These are phyloP conservation scores for Penicillium silybi DNA, from an alignment of 495 filamentous ascomycete species.

Conservation along the genomic window DNA sequence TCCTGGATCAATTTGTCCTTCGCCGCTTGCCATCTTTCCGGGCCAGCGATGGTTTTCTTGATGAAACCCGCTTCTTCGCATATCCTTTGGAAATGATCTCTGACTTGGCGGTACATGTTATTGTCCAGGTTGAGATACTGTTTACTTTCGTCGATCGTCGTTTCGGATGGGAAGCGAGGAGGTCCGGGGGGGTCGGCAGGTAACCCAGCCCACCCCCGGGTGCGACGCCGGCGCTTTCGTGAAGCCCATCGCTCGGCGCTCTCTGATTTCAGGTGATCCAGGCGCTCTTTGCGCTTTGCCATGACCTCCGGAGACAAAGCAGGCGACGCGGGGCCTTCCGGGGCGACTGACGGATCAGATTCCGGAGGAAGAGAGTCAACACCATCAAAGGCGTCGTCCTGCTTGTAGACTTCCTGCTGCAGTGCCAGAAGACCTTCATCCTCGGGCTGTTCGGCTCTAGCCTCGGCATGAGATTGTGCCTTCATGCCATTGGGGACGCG, in stretches of 20 bases:
- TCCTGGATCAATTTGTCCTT: slow-evolving; percentile 67
- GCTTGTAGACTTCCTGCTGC: slow-evolving; percentile 43
- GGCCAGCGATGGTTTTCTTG: slow-evolving; percentile 70
- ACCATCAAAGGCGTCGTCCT: slow-evolving; percentile 24
- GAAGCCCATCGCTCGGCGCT: slow-evolving; percentile 60
- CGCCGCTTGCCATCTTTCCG: slow-evolving; percentile 67
- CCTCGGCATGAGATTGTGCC: slow-evolving; percentile 24
- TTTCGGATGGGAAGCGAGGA: slow-evolving; percentile 77
- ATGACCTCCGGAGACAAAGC: slow-evolving; percentile 49
- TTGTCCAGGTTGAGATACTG: slow-evolving; percentile 62
- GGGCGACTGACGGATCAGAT: neutral
- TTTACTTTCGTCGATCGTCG: slow-evolving; percentile 76
- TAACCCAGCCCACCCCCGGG: slow-evolving; percentile 64
- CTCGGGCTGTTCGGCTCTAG: slow-evolving; percentile 25
- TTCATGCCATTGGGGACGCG: slow-evolving; percentile 58
- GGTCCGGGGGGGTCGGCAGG: slow-evolving; percentile 71
- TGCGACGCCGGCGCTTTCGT: slow-evolving; percentile 69
- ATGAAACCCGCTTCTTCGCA: slow-evolving; percentile 61
- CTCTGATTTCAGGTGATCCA: slow-evolving; percentile 56
- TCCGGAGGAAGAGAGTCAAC: slow-evolving; percentile 18
- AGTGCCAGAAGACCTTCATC: slow-evolving; percentile 40
- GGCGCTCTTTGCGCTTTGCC: slow-evolving; percentile 52
- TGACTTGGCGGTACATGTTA: slow-evolving; percentile 56
- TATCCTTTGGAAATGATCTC: slow-evolving; percentile 65
- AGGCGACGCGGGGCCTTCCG: slow-evolving; percentile 25